Evolutionary conservation across 2,329 filamentous ascomycete genomes (phyloP), one percentile per base, ranked within the genome.

Genomic region (Chaetomiaceae sp.): DNA sequence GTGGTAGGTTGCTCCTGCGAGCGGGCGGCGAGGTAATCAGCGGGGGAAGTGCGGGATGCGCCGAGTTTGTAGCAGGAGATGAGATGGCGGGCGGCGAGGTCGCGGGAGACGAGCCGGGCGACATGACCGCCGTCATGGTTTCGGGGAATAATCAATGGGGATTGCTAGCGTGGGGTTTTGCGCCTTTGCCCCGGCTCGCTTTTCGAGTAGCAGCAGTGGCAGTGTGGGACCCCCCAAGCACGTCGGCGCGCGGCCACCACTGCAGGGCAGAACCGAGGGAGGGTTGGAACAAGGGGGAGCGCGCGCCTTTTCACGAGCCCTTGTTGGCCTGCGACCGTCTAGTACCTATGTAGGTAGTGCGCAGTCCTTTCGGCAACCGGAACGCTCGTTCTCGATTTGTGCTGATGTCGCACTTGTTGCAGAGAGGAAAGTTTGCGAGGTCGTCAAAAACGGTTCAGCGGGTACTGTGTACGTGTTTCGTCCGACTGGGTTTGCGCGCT

Each of bases 1-100:
- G 75, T 63, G 85, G 77, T 54, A 81, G 70, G 64, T 75, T 80
- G 65, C 84, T 76, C 67, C 81, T 79, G 65, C 79, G 83, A 58
- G 77, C 67, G 49, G 75, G 71, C 53, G 80, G 75, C 47, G 81
- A 81, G 49, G 80, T 81, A 61, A 81, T 76, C 57, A 83, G 67
- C 34, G 80, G 79, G 56, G 79, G 75, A 57, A 83, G 71, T 53
- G 77, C 66, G 61, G 80, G 73, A 62, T 79, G 78, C 61, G 75
- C 78, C 53, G 77, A 69, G 65, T 78, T 80, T 58, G 72, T 66
- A 27, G 68, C 62, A 40, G 71, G 70, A 48, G 75, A 73, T 37
- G 72, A 65, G 57, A 73, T 69, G 64, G 73, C 71, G 61, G 77
- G 71, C 62, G 79, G 75, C 62, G 80, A 80, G 32, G 75, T 73